Evolutionary conservation across 139 green algal species (phyloP), one percentile per base, ranked within the genome.

Genomic region (Parachlorella kessleri): DNA sequence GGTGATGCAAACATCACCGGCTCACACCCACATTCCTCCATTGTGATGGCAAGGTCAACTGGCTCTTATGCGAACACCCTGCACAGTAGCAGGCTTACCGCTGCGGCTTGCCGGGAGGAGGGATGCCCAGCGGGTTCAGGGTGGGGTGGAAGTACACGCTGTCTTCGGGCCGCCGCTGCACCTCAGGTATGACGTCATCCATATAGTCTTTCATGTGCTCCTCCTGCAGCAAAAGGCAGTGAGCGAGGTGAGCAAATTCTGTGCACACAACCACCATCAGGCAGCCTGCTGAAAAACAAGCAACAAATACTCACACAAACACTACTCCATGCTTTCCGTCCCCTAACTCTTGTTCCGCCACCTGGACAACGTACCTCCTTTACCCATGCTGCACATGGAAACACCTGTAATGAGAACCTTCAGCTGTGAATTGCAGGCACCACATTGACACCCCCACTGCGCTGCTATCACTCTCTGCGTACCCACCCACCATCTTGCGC

Each of bases 91-190:
- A n/a, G 9, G 33, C 69, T 82, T 55, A 91, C 40, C 86, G 82
- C 70, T 91, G 87, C 35, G 84, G 79, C 77, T 89, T 89, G 55
- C 90, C 90, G 4, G 88, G 87, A 1, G 91, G 88, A 3, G 90
- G 86, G 59, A 86, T 73, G 65, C 88, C 91, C 10, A 83, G 78
- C 18, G 91, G 91, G 83, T 95, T 95, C 3, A 92, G 83, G 0
- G 81, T 89, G 5, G 89, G 91, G 81, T 95, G 91, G 78, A 89
- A 95, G 77, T 95, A 95, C 24, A 91, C 85, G 1, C 84, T 91
- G 28, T 94, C 87, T 78, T 92, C 73, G 0, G 84, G 78, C 33
- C 79, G 80, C 38, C 9, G 18, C 5, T 38, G 36, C 14, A 35
- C 23, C 2, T 4, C 41, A 64, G 30, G 4, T 4, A 36, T n/a